Base-by-base conservation (phyloP, 495 filamentous ascomycete species). In the Talaromyces ruber region DNA sequence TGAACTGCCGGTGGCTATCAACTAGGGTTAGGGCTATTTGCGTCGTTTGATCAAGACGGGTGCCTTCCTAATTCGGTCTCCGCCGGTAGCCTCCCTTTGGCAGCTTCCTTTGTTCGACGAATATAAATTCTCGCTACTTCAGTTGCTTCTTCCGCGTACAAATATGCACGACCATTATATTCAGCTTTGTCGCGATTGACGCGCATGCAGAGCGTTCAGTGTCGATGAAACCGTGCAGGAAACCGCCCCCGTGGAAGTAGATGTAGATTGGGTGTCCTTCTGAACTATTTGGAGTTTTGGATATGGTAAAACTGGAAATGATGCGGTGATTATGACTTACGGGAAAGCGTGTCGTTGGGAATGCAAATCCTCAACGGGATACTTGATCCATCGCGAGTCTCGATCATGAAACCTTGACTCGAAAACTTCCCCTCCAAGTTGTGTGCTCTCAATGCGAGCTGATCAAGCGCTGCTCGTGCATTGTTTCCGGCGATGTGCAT, bases 231-330 rank as follows among this genome's bases (percentile, higher is more conserved):
- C 81, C 81, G 29, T 77, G 72, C n/a, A 82, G 58, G 39, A 74
- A 81, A 1, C 80, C 81, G 12, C 81, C 80, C 9, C 80, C 80
- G 64, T 84, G 80, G 37, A 78, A 70, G 63, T 82, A 74, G 32
- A 83, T 62, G 57, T 79, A 80, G 18, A 77, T 67, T 0, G 81
- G 80, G 43, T 7, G 56, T 43, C 30, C 56, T 43, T 43, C n/a
- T 24, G 56, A 25, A 45, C 53, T 56, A 6, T 32, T 18, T 29
- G 24, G 14, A 28, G 24, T 21, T 28, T 52, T 24, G 12, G 47
- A 9, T 6, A 9, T 26, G 50, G n/a, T n/a, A n/a, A n/a, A n/a
- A n/a, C n/a, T n/a, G n/a, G n/a, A n/a, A n/a, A n/a, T n/a, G n/a
- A n/a, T n/a, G n/a, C n/a, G n/a, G n/a, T n/a, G 50, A 52, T 4